Conservation (phyloP, 2,329 filamentous ascomycete genomes). For the Lasiodiplodia sp. region DNA sequence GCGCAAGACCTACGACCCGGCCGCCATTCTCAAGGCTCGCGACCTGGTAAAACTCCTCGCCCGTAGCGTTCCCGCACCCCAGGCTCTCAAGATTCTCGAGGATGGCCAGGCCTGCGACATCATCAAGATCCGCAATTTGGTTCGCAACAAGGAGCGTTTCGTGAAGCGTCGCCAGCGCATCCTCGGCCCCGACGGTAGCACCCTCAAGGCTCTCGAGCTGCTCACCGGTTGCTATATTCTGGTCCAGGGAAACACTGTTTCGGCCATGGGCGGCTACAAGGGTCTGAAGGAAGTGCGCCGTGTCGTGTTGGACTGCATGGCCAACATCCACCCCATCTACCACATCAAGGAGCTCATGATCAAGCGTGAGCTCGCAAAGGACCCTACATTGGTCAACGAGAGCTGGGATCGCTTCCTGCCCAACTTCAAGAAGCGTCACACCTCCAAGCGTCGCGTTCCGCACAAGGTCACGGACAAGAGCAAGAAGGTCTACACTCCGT, state of each 20-base stretch:
- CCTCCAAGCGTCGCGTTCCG: conserved; percentile 83
- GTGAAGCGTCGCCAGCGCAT: conserved; percentile 94
- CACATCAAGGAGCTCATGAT: conserved; percentile 97
- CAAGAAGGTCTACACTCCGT: conserved; percentile 95
- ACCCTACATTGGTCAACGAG: conserved; percentile 83
- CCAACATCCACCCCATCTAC: conserved; percentile 88
- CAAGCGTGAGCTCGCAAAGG: conserved; percentile 88
- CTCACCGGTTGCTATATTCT: conserved; percentile 92
- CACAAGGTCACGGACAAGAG: conserved; percentile 89
- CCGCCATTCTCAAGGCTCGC: conserved; percentile 89
- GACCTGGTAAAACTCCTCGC: conserved; percentile 94
- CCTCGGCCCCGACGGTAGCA: conserved; percentile 88
- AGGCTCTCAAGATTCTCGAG: conserved; percentile 92
- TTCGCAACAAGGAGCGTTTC: conserved; percentile 93
- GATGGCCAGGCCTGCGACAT: conserved; percentile 93
- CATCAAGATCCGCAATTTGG: conserved; percentile 91
- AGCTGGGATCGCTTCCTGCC: conserved; percentile 96
- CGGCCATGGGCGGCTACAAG: conserved; percentile 90
- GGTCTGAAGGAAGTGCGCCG: conserved; percentile 90
- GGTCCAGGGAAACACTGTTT: conserved; percentile 95
- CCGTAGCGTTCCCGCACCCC: conserved; percentile 88
- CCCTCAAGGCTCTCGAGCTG: conserved; percentile 91
- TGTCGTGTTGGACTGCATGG: conserved; percentile 95
- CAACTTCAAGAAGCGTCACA: conserved; percentile 93
- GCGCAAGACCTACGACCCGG: conserved; percentile 88